These are phyloP conservation scores for Aquanectria penicillioides DNA, from an alignment of 2,329 filamentous ascomycete genomes.

Conservation along the genomic window DNA sequence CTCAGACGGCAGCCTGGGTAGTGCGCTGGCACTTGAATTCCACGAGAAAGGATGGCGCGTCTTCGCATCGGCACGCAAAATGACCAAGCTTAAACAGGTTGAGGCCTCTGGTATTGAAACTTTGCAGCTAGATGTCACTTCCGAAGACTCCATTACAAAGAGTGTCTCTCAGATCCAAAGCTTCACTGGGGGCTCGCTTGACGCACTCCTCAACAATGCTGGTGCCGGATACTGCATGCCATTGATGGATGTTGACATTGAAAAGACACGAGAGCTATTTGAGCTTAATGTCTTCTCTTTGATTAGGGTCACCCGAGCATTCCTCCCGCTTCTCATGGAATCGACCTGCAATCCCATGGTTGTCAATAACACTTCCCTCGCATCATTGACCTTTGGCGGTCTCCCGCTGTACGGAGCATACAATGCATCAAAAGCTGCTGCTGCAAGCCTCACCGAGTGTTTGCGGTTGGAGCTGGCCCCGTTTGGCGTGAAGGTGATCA, in stretches of 20 bases:
- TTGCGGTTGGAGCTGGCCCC: constrained; percentile 40
- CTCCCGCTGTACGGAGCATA: constrained; percentile 41
- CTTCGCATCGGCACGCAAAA: constrained; percentile 44
- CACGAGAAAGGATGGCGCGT: constrained; percentile 41
- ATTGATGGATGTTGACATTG: constrained; percentile 33
- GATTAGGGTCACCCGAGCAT: constrained; percentile 32
- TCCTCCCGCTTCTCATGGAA: constrained; percentile 36
- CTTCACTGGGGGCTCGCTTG: constrained; percentile 39
- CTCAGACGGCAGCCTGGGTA: constrained; percentile 46
- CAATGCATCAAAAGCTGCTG: constrained; percentile 41
- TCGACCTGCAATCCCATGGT: constrained; percentile 27
- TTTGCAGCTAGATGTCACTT: constrained; percentile 38
- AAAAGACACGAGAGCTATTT: constrained; percentile 30
- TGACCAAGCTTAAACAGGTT: constrained; percentile 33
- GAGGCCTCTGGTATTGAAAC: constrained; percentile 32
- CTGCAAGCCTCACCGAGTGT: constrained; percentile 35
- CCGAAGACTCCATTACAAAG: constrained; percentile 32
- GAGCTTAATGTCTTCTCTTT: constrained; percentile 41
- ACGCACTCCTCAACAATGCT: constrained; percentile 45
- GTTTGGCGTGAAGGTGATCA: constrained; percentile 40
- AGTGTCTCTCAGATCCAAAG: too few species aligned
- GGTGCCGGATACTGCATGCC: constrained; percentile 40
- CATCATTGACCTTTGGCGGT: constrained; percentile 15
- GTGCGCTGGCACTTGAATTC: constrained; percentile 43
- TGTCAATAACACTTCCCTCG: constrained; percentile 33